Conservation (phyloP, 192 early-diverging fungal species). For the Entomortierella lignicola region DNA sequence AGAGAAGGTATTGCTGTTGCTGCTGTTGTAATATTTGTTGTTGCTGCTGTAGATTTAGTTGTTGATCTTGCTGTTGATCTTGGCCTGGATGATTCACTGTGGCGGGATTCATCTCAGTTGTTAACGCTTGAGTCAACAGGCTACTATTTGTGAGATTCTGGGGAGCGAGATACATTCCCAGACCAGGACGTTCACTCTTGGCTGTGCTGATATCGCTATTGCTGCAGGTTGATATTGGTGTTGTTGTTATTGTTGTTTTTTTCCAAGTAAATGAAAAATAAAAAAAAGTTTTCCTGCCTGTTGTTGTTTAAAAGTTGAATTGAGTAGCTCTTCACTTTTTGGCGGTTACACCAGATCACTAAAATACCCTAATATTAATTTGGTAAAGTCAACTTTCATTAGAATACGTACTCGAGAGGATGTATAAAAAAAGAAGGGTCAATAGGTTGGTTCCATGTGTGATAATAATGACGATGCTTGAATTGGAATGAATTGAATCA, state of each 20-base stretch:
- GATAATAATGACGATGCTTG: too few species aligned
- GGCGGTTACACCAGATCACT: constrained; percentile 3
- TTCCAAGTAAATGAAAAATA: too few species aligned
- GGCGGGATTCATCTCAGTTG: constrained; percentile 8
- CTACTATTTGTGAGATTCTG: constrained; percentile 28
- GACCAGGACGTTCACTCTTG: too few species aligned
- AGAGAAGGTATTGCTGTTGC: constrained; percentile 16
- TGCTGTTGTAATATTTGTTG: constrained; percentile 22
- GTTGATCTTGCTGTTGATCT: constrained; percentile 12
- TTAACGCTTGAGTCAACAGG: constrained; percentile 39
- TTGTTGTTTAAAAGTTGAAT: neutral
- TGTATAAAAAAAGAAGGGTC: too few species aligned
- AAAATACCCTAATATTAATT: neutral
- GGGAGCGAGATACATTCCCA: constrained; percentile 26
- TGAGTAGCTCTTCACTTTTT: neutral
- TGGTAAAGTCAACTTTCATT: too few species aligned
- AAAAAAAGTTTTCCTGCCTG: too few species aligned
- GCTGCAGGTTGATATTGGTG: neutral
- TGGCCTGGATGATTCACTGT: neutral
- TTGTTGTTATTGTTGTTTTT: neutral
- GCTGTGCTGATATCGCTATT: too few species aligned
- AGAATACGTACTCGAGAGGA: too few species aligned
- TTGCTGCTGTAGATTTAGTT: constrained; percentile 7
- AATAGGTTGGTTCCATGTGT: too few species aligned
- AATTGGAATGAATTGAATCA: too few species aligned